Conservation (phyloP, 495 filamentous ascomycete species). For the Penicillium lividum region DNA sequence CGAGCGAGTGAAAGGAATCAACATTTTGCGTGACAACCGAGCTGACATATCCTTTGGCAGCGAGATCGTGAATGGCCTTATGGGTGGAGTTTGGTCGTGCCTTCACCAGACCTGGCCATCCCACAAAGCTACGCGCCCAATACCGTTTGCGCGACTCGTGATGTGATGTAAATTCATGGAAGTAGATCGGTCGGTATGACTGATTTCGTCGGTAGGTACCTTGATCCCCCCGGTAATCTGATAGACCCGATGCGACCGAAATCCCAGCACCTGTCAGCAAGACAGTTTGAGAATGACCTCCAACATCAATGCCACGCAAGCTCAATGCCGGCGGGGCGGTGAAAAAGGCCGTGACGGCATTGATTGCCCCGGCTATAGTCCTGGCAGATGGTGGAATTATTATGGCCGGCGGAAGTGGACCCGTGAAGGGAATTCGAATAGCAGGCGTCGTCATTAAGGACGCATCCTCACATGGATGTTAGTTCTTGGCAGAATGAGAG, state of each 20-base stretch:
- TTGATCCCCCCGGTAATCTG: constrained; percentile 86
- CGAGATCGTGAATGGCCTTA: constrained; percentile 69
- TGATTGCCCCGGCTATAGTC: constrained; percentile 70
- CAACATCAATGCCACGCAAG: constrained; percentile 50
- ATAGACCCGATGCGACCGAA: constrained; percentile 87
- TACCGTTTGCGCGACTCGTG: constrained; percentile 93
- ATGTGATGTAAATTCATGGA: constrained; percentile 75
- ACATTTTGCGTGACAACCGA: constrained; percentile 94
- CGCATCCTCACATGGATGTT: constrained; percentile 4
- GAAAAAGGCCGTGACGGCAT: constrained; percentile 75
- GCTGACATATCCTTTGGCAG: constrained; percentile 67
- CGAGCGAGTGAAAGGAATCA: constrained; percentile 82
- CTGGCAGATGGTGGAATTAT: constrained; percentile 71
- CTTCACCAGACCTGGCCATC: constrained; percentile 78
- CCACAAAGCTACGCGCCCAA: constrained; percentile 93
- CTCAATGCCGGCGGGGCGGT: constrained; percentile 51
- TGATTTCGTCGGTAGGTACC: constrained; percentile 92
- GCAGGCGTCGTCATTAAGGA: constrained; percentile 61
- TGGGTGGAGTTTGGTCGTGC: constrained; percentile 82
- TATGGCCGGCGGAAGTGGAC: constrained; percentile 73
- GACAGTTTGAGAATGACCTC: constrained; percentile 58
- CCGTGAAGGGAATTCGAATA: constrained; percentile 90
- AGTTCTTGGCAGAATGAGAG: constrained; percentile 11
- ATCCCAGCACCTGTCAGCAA: constrained; percentile 91
- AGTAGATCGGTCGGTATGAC: constrained; percentile 89